These are phyloP conservation scores for Colletotrichum sp. DNA, from an alignment of 2,329 filamentous ascomycete genomes.

Conservation along the genomic window DNA sequence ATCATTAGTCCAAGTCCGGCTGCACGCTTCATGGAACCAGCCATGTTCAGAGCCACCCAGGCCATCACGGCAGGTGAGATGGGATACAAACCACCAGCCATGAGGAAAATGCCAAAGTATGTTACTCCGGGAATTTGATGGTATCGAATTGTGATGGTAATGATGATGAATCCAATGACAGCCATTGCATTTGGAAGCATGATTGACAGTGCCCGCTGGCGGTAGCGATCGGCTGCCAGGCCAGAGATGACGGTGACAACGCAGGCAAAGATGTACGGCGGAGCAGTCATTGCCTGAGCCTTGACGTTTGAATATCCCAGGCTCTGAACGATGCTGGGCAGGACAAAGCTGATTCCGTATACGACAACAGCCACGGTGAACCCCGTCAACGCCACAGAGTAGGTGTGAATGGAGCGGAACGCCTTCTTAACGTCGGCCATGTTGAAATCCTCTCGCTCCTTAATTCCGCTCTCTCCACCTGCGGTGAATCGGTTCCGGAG, in stretches of 20 bases:
- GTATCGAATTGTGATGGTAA: background rate
- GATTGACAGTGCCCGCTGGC: background rate
- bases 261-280: background rate
- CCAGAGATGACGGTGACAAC: background rate
- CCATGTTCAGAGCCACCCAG: background rate
- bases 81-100: background rate
- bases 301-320: background rate
- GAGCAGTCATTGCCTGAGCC: background rate
- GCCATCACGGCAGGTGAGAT: background rate
- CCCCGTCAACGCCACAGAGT: background rate
- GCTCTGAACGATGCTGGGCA: background rate
- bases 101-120: background rate
- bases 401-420: background rate
- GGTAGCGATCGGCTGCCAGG: background rate
- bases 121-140: background rate
- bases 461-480: background rate
- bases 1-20: background rate
- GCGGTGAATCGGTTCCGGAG: background rate
- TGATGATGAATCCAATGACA: background rate
- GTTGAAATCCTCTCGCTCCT: background rate
- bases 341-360: background rate
- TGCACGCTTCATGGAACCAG: background rate
- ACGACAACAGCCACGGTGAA: background rate
- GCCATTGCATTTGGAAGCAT: background rate
- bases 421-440: background rate